Percentiles rank a stretch among this genome's conserved stretches.
Conservation (phyloP, 768 basidiomycete species). For the Mycena crocata region DNA sequence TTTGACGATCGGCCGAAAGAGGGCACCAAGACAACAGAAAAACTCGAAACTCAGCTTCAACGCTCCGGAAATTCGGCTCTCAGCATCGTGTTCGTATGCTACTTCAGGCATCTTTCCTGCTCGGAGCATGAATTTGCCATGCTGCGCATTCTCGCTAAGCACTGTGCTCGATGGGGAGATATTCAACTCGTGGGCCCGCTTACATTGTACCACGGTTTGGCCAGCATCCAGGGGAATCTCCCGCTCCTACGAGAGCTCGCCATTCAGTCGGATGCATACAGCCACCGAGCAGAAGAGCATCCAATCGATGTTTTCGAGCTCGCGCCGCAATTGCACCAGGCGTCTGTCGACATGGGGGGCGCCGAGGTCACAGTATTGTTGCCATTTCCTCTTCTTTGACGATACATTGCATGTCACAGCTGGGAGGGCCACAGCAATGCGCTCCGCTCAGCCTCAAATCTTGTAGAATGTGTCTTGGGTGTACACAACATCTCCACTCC, state of each 20-base stretch:
- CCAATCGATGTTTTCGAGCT: neutral
- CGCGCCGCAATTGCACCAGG: neutral
- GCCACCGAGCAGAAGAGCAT: too few relatives aligned
- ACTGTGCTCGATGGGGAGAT: conserved; percentile 10
- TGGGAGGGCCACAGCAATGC: neutral
- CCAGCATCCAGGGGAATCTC: neutral
- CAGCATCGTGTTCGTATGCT: neutral
- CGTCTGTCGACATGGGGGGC: neutral
- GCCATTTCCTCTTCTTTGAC: conserved; percentile 3
- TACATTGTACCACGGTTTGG: neutral
- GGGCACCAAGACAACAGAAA: neutral
- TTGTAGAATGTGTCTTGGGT: conserved; percentile 11
- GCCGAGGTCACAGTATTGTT: neutral
- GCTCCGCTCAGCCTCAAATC: conserved; percentile 3
- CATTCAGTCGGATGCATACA: neutral
- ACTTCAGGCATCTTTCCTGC: neutral
- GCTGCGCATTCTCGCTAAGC: neutral
- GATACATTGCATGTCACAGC: neutral
- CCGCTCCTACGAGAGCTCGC: conserved; percentile 2
- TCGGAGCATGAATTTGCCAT: neutral
- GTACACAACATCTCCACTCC: neutral
- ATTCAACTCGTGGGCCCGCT: neutral
- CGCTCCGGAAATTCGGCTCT: conserved; percentile 9
- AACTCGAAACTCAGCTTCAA: conserved; percentile 8
- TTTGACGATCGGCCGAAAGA: neutral